Evolutionary conservation across 305 asterid species (phyloP).

Genomic region (Fraxinus sp.): DNA sequence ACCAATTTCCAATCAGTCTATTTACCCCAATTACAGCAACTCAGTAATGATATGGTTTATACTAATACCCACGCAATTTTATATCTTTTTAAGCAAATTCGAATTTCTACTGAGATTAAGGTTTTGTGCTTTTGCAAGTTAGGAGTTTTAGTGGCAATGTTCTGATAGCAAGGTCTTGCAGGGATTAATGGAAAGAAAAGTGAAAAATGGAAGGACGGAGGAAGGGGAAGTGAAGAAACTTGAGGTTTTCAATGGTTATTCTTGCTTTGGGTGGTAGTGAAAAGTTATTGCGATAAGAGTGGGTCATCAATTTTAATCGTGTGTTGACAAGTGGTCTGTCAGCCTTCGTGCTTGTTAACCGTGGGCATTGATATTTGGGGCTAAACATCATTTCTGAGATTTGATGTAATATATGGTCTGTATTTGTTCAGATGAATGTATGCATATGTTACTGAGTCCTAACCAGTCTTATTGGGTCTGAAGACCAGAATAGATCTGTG

Average conservation of each 20-base stretch:
- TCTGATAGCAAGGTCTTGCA: background rate
- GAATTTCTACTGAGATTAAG: background rate
- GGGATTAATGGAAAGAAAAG: background rate
- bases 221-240: background rate
- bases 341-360: background rate
- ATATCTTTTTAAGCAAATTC: background rate
- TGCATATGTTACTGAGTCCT: background rate
- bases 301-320: background rate
- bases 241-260: background rate
- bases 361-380: background rate
- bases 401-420: background rate
- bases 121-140: background rate
- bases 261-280: background rate
- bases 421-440: background rate
- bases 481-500: background rate
- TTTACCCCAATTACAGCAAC: background rate
- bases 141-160: background rate
- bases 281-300: background rate
- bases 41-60: background rate
- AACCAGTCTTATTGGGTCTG: background rate
- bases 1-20: background rate
- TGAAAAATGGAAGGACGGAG: background rate
- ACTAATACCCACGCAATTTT: background rate
- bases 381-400: background rate
- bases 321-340: background rate